Evolutionary conservation across 805 yeast species (phyloP).

Genomic region (Candida sonorensis): DNA sequence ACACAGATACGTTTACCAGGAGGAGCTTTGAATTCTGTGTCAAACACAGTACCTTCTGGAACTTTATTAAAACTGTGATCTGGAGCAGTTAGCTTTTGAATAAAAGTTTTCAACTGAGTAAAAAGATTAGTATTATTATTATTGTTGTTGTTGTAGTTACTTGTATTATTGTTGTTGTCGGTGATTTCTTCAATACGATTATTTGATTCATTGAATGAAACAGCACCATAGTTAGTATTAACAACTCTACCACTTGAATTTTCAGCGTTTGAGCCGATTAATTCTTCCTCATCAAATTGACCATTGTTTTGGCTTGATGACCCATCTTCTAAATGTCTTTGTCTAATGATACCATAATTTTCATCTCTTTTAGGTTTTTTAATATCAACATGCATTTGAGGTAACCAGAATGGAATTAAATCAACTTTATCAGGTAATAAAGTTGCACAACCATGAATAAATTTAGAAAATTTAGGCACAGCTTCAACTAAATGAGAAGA

Average conservation of each 20-base stretch:
- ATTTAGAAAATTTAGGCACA: slow-evolving; percentile 95
- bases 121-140: too few relatives aligned
- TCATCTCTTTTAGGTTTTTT: slow-evolving; percentile 71
- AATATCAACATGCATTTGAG: slow-evolving; percentile 94
- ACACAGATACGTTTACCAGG: slow-evolving; percentile 85
- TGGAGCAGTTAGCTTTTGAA: slow-evolving; percentile 16
- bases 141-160: slow-evolving; percentile 4
- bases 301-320: slow-evolving; percentile 43
- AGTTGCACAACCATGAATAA: slow-evolving; percentile 95
- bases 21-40: slow-evolving; percentile 59
- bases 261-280: slow-evolving; percentile 35
- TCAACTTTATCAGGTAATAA: slow-evolving; percentile 76
- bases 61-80: slow-evolving; percentile 52
- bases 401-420: slow-evolving; percentile 93
- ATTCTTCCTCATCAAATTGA: slow-evolving; percentile 64
- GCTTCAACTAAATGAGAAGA: slow-evolving; percentile 94
- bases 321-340: slow-evolving; percentile 21
- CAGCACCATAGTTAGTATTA: slow-evolving; percentile 21
- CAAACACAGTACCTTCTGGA: slow-evolving; percentile 59
- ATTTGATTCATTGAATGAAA: slow-evolving; percentile 22
- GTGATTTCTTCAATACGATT: slow-evolving; percentile 23
- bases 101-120: too few relatives aligned
- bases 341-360: slow-evolving; percentile 57
- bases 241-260: slow-evolving; percentile 6
- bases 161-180: slow-evolving; percentile 1